phyloP scores from a whole-genome alignment of 2,329 filamentous ascomycete genomes.

The Penicillium brevicompactum region DNA sequence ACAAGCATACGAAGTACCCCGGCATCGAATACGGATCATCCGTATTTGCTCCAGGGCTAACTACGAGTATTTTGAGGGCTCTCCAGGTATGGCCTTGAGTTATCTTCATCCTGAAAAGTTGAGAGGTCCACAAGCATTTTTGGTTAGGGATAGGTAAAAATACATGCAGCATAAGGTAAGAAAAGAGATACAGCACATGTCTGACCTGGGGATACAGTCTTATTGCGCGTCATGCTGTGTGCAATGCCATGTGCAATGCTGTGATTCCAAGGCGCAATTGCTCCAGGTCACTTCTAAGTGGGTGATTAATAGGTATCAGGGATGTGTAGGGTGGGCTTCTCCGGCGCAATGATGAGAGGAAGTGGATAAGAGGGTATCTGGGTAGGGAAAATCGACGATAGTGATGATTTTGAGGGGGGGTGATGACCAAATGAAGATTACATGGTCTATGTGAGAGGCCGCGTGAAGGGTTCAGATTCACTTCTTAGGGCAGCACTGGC shows the following conservation, averaged over 20 bases:
- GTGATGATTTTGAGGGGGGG: constrained; percentile 2
- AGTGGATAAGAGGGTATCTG: constrained; percentile 3
- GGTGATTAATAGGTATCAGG: background rate
- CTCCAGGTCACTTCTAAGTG: background rate
- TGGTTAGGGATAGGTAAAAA: constrained; percentile 18
- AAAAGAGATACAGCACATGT: background rate
- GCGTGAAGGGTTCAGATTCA: constrained; percentile 19
- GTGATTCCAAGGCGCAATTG: background rate
- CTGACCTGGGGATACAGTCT: background rate
- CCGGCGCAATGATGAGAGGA: background rate
- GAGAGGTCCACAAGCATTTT: background rate
- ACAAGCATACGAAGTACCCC: background rate
- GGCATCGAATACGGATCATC: background rate
- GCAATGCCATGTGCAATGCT: background rate
- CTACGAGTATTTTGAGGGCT: too few species aligned
- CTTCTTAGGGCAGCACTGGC: constrained; percentile 46
- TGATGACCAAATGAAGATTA: background rate
- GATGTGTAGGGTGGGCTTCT: background rate
- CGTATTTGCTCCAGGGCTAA: too few species aligned
- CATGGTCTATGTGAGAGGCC: background rate
- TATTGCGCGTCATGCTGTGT: background rate
- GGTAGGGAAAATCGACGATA: constrained; percentile 1
- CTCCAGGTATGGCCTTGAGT: too few species aligned
- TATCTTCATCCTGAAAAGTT: background rate
- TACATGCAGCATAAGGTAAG: constrained; percentile 11